Evolutionary conservation across 441 rosid genomes (phyloP), one percentile per base, ranked within the genome.

Genomic region (Heliophila coronopifolia): DNA sequence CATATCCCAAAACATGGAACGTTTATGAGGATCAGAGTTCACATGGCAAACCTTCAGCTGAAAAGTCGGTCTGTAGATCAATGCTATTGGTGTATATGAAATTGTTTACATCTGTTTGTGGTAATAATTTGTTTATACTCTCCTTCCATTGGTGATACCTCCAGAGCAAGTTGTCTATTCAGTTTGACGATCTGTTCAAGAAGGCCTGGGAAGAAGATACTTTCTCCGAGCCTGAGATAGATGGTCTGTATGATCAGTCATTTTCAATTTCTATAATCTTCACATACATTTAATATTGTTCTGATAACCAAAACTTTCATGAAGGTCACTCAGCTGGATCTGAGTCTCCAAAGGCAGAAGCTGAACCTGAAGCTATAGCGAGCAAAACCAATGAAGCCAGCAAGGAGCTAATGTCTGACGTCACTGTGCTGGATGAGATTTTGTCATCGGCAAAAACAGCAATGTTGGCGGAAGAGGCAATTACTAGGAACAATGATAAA

Each of bases 181-280:
- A 88, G 71, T 83, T 92, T 74, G 95, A 83, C 58, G 92, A 88
- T 64, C 76, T 92, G 67, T 80, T 92, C 73, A 75, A 77, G 64
- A 81, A 72, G 72, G 95, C 91, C 27, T 92, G 95, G 98, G 97
- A 92, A 73, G 95, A 85, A 57, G 91, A 76, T 58, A 50, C 55
- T 34, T 68, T 54, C 50, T 60, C 73, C 32, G 80, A 73, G 58
- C 46, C 38, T 50, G 91, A 68, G 65, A 72, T 41, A 57, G 91
- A 79, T 63, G 84, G 97, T 92, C 67, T 52, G 80, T 68, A 25
- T 22, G 30, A 54, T 61, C 48, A 49, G 19, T 54, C 14, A 66
- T 36, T 19, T 14, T 65, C 10, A 23, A 33, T 22, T 43, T 7
- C 15, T 54, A 16, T 50, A 40, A 27, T 37, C 16, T 6, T 14